Percentiles rank a stretch among this genome's conserved stretches.
Evolutionary conservation across 2,329 filamentous ascomycete species (phyloP).

Genomic region (Penicillium sp.): DNA sequence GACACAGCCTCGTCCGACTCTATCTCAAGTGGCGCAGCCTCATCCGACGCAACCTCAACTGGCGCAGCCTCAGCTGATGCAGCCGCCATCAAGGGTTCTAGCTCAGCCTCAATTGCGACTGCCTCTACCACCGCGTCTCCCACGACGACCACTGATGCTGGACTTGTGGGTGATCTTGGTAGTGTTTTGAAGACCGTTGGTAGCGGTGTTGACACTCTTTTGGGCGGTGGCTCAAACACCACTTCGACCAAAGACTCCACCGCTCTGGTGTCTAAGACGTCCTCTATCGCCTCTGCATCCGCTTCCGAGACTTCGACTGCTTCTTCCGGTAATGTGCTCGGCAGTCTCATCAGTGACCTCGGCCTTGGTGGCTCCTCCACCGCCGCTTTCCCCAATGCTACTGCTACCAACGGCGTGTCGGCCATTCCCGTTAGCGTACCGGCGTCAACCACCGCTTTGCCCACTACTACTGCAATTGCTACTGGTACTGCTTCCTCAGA

Average conservation of each 20-base stretch:
- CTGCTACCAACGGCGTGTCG: constrained; percentile 4
- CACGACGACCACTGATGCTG: too few species aligned
- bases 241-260: not conserved
- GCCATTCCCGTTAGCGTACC: constrained; percentile 31
- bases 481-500: constrained; percentile 5
- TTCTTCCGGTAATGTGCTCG: not conserved
- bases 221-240: not conserved
- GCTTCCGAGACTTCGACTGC: not conserved
- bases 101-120: constrained; percentile 3
- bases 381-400: constrained; percentile 7
- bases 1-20: not conserved
- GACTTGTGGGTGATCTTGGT: not conserved
- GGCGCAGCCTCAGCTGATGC: not conserved
- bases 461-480: not conserved
- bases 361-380: not conserved
- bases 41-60: not conserved
- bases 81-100: constrained; percentile 1
- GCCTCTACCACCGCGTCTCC: not conserved
- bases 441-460: constrained; percentile 11
- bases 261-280: not conserved
- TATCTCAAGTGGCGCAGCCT: too few species aligned
- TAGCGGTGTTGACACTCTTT: not conserved
- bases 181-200: not conserved
- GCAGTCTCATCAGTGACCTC: not conserved
- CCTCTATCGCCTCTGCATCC: not conserved